Percentiles rank a stretch among this genome's conserved stretches.
Conservation (phyloP, 164 flowering plant genomes). For the Stephania cephalantha region DNA sequence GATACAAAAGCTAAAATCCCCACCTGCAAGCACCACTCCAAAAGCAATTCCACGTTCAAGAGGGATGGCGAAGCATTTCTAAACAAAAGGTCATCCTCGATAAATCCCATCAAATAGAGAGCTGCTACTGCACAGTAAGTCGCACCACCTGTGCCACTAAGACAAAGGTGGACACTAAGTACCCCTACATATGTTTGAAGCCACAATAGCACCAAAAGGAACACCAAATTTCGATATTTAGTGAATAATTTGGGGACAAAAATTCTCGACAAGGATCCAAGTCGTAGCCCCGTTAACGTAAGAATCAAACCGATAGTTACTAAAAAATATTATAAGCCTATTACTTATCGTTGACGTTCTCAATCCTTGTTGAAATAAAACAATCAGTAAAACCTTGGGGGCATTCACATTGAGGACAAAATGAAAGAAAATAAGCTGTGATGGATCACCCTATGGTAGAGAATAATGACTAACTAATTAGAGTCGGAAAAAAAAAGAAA, state of each 20-base stretch:
- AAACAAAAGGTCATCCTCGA: constrained; percentile 52
- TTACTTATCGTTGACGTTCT: too few relatives aligned
- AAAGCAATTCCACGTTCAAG: constrained; percentile 51
- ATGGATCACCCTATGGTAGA: neutral
- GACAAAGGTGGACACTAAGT: constrained; percentile 16
- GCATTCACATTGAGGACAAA: neutral
- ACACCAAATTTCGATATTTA: neutral
- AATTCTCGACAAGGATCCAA: neutral
- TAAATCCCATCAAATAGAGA: constrained; percentile 82
- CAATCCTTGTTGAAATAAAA: too few relatives aligned
- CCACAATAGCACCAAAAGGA: neutral
- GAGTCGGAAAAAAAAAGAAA: too few relatives aligned
- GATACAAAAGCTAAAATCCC: neutral
- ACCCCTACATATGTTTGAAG: neutral
- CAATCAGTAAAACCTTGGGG: neutral
- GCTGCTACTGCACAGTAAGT: constrained; percentile 95
- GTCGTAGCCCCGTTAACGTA: neutral
- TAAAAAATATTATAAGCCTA: too few relatives aligned
- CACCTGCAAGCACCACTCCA: constrained; percentile 91
- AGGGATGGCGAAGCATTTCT: constrained; percentile 29
- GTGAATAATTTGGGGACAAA: neutral
- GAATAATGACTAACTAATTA: neutral
- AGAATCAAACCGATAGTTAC: too few relatives aligned
- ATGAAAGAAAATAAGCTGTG: neutral
- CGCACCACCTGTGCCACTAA: constrained; percentile 91